phyloP scores from a whole-genome alignment of 345 rosid genomes.

The Salix udensis region DNA sequence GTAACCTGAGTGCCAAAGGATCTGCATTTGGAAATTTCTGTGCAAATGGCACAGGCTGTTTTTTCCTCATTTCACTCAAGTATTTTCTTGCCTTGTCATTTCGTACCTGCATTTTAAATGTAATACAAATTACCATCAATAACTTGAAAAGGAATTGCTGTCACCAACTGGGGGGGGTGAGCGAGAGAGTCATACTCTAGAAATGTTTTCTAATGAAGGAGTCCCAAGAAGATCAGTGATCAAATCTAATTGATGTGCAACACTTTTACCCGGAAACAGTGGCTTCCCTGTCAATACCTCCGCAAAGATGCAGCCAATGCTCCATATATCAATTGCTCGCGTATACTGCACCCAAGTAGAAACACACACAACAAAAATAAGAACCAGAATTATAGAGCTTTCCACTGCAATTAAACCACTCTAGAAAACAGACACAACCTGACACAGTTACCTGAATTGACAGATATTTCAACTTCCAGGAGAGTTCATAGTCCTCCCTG shows the following conservation, averaged over 20 bases:
- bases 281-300: conserved; percentile 97
- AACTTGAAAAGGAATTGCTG: background rate
- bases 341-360: conserved; percentile 65
- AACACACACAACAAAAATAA: conserved; percentile 23
- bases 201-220: conserved; percentile 74
- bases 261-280: conserved; percentile 96
- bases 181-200: conserved; percentile 54
- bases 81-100: conserved; percentile 94
- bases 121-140: background rate
- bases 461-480: conserved; percentile 95
- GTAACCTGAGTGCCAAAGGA: conserved; percentile 65
- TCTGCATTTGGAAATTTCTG: conserved; percentile 86
- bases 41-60: conserved; percentile 58
- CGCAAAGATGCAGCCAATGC: conserved; percentile 97
- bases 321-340: conserved; percentile 99
- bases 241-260: conserved; percentile 90
- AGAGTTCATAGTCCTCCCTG: conserved; percentile 99
- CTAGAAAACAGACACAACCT: conserved; percentile 41
- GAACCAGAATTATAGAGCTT: conserved; percentile 7
- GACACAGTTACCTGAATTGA: conserved; percentile 83
- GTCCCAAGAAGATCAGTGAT: conserved; percentile 97
- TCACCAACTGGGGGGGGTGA: background rate
- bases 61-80: conserved; percentile 77
- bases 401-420: conserved; percentile 21
- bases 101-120: conserved; percentile 54